These are phyloP conservation scores for Umbellularia californica DNA, from an alignment of 164 flowering plant genomes.

Conservation along the genomic window DNA sequence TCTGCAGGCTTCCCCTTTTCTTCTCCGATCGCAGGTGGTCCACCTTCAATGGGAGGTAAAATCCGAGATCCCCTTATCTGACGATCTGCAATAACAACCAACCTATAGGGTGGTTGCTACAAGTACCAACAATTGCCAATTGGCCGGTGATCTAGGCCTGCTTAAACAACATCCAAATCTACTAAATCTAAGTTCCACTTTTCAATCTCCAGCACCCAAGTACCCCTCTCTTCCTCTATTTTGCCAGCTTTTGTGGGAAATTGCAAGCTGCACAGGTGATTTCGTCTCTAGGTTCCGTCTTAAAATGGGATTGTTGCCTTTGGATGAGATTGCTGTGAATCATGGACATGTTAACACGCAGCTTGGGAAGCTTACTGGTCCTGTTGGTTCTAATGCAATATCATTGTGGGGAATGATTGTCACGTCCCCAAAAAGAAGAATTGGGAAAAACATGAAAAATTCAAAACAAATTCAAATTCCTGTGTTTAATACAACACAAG, in stretches of 20 bases:
- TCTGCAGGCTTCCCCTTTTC: no score
- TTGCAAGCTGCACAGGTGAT: background rate
- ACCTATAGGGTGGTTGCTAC: background rate
- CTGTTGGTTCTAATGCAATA: slow-evolving; percentile 10
- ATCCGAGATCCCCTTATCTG: no score
- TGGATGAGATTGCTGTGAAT: slow-evolving; percentile 12
- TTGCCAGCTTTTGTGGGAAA: slow-evolving; percentile 12
- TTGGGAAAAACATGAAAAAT: no score
- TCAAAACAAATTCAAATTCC: no score
- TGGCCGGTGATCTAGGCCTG: slow-evolving; percentile 25
- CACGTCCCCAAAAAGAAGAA: no score
- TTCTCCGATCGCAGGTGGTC: no score
- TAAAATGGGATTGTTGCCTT: slow-evolving; percentile 10
- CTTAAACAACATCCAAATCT: slow-evolving; percentile 20
- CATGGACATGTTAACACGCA: slow-evolving; percentile 11
- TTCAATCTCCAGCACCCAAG: slow-evolving; percentile 4
- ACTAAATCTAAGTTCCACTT: slow-evolving; percentile 26
- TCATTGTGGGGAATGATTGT: background rate
- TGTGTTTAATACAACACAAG: no score
- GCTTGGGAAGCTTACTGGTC: slow-evolving; percentile 16
- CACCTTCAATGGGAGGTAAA: no score
- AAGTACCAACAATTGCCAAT: slow-evolving; percentile 11
- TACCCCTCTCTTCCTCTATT: slow-evolving; percentile 8
- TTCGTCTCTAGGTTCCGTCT: slow-evolving; percentile 4
- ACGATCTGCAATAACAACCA: no score